Conservation (phyloP, 768 basidiomycete species). For the Psilocybe cyanescens region DNA sequence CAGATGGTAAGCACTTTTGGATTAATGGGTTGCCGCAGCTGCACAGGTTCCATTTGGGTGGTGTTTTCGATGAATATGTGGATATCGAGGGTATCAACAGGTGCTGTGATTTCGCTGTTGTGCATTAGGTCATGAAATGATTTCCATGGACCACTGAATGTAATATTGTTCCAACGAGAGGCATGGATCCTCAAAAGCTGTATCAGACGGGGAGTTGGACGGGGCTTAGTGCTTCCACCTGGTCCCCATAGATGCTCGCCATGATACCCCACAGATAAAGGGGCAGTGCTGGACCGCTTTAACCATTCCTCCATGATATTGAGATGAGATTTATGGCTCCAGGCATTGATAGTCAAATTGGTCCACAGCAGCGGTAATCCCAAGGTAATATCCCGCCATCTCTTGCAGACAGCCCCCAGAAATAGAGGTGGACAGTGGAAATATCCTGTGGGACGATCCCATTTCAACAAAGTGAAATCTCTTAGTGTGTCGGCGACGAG, state of each 20-base stretch:
- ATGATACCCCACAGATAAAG: not conserved
- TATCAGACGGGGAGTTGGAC: not conserved
- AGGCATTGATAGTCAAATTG: not conserved
- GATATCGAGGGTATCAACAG: not conserved
- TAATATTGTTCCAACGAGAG: not conserved
- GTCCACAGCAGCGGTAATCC: not conserved
- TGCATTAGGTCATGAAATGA: not conserved
- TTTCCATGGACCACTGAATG: not conserved
- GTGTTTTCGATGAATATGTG: not conserved
- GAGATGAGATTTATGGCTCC: not conserved
- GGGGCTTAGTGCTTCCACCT: not conserved
- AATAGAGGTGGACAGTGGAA: not conserved
- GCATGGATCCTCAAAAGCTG: not conserved
- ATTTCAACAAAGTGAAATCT: not conserved
- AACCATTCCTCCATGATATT: not conserved
- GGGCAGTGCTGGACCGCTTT: not conserved
- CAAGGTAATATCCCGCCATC: conserved; percentile 1
- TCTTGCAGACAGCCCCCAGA: not conserved
- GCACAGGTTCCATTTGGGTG: not conserved
- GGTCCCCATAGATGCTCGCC: too few species aligned
- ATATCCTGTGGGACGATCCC: not conserved
- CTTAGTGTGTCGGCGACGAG: not conserved
- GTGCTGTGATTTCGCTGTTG: too few species aligned
- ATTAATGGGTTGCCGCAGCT: not conserved
- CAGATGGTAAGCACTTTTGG: not conserved